Evolutionary conservation across 2,329 filamentous ascomycete species (phyloP).

Genomic region (Fragosphaeria purpurea): DNA sequence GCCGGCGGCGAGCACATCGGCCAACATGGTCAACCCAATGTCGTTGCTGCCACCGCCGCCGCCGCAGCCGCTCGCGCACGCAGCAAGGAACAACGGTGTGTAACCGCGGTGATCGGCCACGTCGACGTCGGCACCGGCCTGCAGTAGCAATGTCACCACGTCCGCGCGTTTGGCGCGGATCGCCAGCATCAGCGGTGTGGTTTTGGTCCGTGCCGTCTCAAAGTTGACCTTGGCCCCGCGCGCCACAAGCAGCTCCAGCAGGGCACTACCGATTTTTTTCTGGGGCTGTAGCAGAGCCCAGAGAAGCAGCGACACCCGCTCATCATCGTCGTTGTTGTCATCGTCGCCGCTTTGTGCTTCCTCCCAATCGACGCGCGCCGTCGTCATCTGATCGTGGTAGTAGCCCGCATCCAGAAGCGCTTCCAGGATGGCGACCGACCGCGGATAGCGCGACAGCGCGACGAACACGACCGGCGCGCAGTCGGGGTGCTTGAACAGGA

Average conservation of each 20-base stretch:
- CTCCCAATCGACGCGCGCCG: conserved; percentile 32
- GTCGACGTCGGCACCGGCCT: conserved; percentile 50
- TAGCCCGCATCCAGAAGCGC: conserved; percentile 47
- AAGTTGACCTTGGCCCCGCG: conserved; percentile 47
- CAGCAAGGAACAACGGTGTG: conserved; percentile 51
- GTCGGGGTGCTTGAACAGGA: conserved; percentile 32
- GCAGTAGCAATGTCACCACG: conserved; percentile 44
- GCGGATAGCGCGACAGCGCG: conserved; percentile 44
- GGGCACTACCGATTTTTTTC: conserved; percentile 48
- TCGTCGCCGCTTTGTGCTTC: too few relatives aligned
- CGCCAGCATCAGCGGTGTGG: conserved; percentile 50
- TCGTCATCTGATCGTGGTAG: conserved; percentile 46
- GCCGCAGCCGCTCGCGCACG: conserved; percentile 41
- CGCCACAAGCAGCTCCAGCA: conserved; percentile 48
- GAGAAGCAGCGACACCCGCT: conserved; percentile 46
- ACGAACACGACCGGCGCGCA: conserved; percentile 40
- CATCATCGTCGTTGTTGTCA: conserved; percentile 39
- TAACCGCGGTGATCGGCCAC: conserved; percentile 45
- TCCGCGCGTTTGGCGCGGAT: conserved; percentile 47
- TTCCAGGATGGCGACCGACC: conserved; percentile 41
- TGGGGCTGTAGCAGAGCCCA: conserved; percentile 55
- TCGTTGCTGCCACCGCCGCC: too few relatives aligned
- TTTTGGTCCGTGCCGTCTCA: conserved; percentile 39
- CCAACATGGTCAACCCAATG: conserved; percentile 42
- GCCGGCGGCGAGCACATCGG: conserved; percentile 42